phyloP scores from a whole-genome alignment of 192 early-diverging fungal species.

The Coemansia sp. region DNA sequence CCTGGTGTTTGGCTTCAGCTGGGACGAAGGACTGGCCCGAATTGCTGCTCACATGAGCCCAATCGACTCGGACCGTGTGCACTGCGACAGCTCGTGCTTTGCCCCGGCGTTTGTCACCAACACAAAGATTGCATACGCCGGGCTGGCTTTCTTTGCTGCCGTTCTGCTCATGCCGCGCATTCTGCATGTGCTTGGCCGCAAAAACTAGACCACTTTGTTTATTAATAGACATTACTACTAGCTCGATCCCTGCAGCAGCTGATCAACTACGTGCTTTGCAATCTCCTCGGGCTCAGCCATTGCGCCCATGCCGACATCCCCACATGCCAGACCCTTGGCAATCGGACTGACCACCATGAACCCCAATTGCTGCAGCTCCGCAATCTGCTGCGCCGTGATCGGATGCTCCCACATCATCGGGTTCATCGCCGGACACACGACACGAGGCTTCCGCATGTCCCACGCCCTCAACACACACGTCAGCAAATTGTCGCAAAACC shows the following conservation, averaged over 20 bases:
- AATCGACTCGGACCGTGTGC: conserved; percentile 11
- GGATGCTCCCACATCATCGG: conserved; percentile 96
- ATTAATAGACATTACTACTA: not conserved
- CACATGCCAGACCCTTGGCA: conserved; percentile 85
- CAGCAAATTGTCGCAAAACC: conserved; percentile 91
- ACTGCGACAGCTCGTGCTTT: conserved; percentile 44
- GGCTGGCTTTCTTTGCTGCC: conserved; percentile 35
- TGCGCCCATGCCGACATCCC: conserved; percentile 86
- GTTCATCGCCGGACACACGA: conserved; percentile 96
- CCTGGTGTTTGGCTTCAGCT: conserved; percentile 60
- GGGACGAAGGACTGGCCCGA: conserved; percentile 46
- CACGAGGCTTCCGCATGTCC: conserved; percentile 70
- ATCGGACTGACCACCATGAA: conserved; percentile 77
- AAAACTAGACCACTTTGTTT: not conserved
- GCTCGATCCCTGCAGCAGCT: conserved; percentile 7
- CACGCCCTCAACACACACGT: conserved; percentile 90
- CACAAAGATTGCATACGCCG: conserved; percentile 23
- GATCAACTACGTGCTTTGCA: conserved; percentile 30
- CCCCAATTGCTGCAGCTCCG: conserved; percentile 55
- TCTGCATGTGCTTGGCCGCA: not conserved
- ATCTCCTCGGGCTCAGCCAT: conserved; percentile 83
- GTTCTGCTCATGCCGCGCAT: conserved; percentile 33
- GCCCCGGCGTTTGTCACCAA: conserved; percentile 42
- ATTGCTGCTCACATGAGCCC: conserved; percentile 20
- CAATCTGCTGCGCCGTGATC: conserved; percentile 74